Evolutionary conservation across 805 yeast species (phyloP).

Genomic region (Kregervanrija fluxuum): DNA sequence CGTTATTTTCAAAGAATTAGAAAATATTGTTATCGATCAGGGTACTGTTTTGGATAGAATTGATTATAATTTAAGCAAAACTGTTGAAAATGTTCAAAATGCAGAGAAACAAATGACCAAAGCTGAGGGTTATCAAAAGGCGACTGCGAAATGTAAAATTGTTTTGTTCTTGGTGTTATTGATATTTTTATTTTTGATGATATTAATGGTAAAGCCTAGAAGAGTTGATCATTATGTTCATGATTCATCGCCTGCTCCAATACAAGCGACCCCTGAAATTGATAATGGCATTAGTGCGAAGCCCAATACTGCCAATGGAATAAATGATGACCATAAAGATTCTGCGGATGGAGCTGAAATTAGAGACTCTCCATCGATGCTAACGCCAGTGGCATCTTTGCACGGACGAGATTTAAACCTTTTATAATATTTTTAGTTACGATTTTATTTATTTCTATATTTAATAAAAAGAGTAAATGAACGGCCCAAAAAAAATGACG

Average conservation of each 20-base stretch:
- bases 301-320: no score
- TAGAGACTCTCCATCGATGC: no score
- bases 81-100: slow-evolving; percentile 65
- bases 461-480: background rate
- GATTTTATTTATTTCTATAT: background rate
- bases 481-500: slow-evolving; percentile 4
- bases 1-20: slow-evolving; percentile 89
- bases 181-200: slow-evolving; percentile 62
- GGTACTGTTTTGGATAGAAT: slow-evolving; percentile 91
- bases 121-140: slow-evolving; percentile 77
- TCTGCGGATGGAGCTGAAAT: no score
- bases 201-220: slow-evolving; percentile 62
- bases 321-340: no score
- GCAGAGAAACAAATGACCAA: slow-evolving; percentile 72
- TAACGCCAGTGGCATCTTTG: no score
- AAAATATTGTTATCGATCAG: slow-evolving; percentile 86
- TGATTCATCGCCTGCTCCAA: slow-evolving; percentile 7
- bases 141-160: slow-evolving; percentile 86
- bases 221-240: slow-evolving; percentile 24
- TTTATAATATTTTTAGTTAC: no score
- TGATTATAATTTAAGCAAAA: slow-evolving; percentile 80
- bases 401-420: no score
- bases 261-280: background rate
- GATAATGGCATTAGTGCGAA: background rate
- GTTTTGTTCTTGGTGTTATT: slow-evolving; percentile 66